Percentiles rank a stretch among this genome's conserved stretches.
Conservation (phyloP, 305 asterid species). For the Fraxinus angustifolia region DNA sequence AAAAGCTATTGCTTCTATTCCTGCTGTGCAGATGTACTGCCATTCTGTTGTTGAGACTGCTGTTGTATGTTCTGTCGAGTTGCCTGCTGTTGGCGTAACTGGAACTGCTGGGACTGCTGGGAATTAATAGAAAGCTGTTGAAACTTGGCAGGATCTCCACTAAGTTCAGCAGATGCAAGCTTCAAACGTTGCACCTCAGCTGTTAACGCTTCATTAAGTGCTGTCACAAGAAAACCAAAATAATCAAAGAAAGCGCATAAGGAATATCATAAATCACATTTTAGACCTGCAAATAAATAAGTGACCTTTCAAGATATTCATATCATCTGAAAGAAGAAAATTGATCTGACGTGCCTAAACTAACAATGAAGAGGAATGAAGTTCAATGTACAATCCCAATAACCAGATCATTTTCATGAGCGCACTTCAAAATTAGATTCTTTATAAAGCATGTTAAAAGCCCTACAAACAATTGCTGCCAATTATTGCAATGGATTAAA, state of each 20-base stretch:
- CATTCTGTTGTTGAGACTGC: conserved; percentile 42
- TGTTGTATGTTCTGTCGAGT: conserved; percentile 55
- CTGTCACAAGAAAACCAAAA: conserved; percentile 36
- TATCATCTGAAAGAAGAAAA: background rate
- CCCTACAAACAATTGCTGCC: background rate
- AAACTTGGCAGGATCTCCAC: conserved; percentile 59
- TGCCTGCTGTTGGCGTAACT: conserved; percentile 50
- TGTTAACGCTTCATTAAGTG: conserved; percentile 72
- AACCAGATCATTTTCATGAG: background rate
- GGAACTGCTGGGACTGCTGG: conserved; percentile 47
- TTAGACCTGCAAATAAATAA: background rate
- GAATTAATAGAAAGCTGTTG: conserved; percentile 72
- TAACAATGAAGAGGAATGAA: background rate
- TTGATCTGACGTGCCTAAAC: background rate
- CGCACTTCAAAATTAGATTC: background rate
- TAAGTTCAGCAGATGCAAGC: conserved; percentile 55
- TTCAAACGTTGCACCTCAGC: conserved; percentile 85
- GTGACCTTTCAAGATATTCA: background rate
- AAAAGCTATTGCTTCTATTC: conserved; percentile 44
- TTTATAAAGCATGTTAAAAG: background rate
- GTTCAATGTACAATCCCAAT: background rate
- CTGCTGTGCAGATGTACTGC: conserved; percentile 40
- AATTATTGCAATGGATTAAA: background rate
- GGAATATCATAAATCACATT: background rate
- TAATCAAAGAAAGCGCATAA: background rate